Base-by-base conservation (phyloP, 768 basidiomycete species). In the Mycena polygramma region DNA sequence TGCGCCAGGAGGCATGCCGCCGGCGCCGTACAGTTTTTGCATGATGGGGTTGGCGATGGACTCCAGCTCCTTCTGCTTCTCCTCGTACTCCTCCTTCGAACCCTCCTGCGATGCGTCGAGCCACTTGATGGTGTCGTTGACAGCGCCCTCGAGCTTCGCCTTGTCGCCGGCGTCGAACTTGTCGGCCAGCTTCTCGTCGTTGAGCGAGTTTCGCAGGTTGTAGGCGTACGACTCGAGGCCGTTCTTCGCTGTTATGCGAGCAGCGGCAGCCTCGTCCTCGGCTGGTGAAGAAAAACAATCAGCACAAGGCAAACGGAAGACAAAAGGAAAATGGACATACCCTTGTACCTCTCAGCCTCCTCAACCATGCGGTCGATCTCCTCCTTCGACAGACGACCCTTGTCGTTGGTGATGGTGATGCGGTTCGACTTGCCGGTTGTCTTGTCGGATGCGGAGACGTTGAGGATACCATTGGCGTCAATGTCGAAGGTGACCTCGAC, bases 401-500 rank as follows among this genome's bases (percentile, higher is more conserved):
- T 97, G 87, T 98, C 96, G 81, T 96, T 96, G 76, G 93, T 96
- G 83, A 96, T 96, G 70, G 95, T 96, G 79, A 95, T 95, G 71
- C 94, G 92, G 81, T 91, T 94, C 64, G 94, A 95, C 85, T 98
- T 98, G 75, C 97, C 97, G 65, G 97, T 98, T 14, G 95, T 97
- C 88, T 97, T 98, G 85, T 98, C 96, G 49, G 92, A 85, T 6
- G 97, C 97, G 52, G 95, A 95, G 74, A 99, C 97, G 83, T 97
- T 98, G 79, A 97, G 81, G 79, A 97, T 96, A 86, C 95, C 95
- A 83, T 97, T 97, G 73, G 96, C 96, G 77, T 98, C 97, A 72
- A 99, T 96, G 78, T 99, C 97, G 83, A 99, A 98, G 52, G 95
- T 97, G 78, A 99, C 97, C 81, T 98, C 97, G 75, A 98, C 88